Evolutionary conservation across 2,329 filamentous ascomycete species (phyloP), one percentile per base, ranked within the genome.

Genomic region (Fusarium sacchari): DNA sequence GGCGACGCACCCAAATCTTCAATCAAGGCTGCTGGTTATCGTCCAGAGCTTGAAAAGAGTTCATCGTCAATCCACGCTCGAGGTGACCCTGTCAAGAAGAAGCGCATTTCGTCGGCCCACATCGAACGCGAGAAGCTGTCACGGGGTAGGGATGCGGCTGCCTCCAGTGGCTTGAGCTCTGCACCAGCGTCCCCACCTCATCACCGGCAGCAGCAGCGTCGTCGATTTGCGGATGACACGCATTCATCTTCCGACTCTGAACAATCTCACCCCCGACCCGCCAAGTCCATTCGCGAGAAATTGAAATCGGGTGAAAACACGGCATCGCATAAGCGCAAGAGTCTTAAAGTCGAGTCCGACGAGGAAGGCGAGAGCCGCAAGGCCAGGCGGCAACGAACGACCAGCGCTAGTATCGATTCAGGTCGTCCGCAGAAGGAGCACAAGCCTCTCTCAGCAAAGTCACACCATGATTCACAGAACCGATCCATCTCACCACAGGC

Each of bases 401-500:
- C 85, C 17, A 87, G 86, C 60, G 81, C 81, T 32, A 80, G 82
- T n/a, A 60, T 83, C 55, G 84, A 86, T 58, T 76, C 71, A 46
- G 71, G 72, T 37, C 80, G 79, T 64, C 70, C 74, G 49, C 72
- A 75, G 67, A 82, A 78, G 65, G 83, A 84, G 24, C 67, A 73
- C 39, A 85, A 82, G 69, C 55, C 75, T 43, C 63, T 78, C 15
- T 71, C 79, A 18, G 73, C 81, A 52, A 82, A 80, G 64, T 74
- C 75, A 30, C 79, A 80, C 53, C 74, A 79, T 75, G 80, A 83
- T 63, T 68, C 75, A 40, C 79, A 77, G 44, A 75, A 77, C 49
- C 79, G 87, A 69, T 93, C 92, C 15, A 82, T 85, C 26, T 93
- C 92, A 24, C 91, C 91, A 17, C 88, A 86, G 53, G 80, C 84